Evolutionary conservation across 2,329 filamentous ascomycete genomes (phyloP), one percentile per base, ranked within the genome.

Genomic region (Pseudogymnoascus sp.): DNA sequence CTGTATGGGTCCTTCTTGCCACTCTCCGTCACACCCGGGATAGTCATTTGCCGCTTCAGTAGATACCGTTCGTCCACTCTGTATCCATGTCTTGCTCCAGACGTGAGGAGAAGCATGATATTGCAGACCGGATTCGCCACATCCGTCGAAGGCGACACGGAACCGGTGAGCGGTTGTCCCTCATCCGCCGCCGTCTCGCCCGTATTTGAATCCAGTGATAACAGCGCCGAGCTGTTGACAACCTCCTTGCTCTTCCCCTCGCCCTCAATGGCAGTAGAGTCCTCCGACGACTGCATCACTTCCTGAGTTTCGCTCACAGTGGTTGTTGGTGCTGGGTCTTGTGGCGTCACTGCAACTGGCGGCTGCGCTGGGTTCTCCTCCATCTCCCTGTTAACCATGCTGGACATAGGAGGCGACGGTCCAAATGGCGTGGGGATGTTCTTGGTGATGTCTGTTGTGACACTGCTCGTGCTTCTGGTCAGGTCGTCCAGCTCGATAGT

Each of bases 41-140:
- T 84, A 58, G 83, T 83, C 61, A 96, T 90, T 68, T 88, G 90
- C 64, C 91, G 85, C 75, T 92, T 92, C 61, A 81, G 81, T 62
- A 97, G 79, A 71, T 97, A 97, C 72, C 86, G 90, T 70, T 90
- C 88, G 74, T 96, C 90, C 67, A 97, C 89, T 72, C 88, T 91
- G 76, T 95, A 96, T 0, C 92, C 91, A 75, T 97, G 92, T 65
- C 92, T 83, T 38, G 89, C 88, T 45, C 92, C 92, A 0, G 82
- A 91, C 0, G 88, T 90, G 63, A 96, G 82, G 38, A 97, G 82
- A 38, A 97, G 80, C 61, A 91, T 95, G 68, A 97, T 95, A 66
- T 83, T 83, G 72, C 90, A 85, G 6, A 76, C 73, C 2, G 77
- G 75, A 4, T 75, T 74, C 59, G 82, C 78, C 6, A 69, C 67